These are phyloP conservation scores for Dactylellina haptotyla DNA, from an alignment of 2,329 filamentous ascomycete genomes.

Conservation along the genomic window DNA sequence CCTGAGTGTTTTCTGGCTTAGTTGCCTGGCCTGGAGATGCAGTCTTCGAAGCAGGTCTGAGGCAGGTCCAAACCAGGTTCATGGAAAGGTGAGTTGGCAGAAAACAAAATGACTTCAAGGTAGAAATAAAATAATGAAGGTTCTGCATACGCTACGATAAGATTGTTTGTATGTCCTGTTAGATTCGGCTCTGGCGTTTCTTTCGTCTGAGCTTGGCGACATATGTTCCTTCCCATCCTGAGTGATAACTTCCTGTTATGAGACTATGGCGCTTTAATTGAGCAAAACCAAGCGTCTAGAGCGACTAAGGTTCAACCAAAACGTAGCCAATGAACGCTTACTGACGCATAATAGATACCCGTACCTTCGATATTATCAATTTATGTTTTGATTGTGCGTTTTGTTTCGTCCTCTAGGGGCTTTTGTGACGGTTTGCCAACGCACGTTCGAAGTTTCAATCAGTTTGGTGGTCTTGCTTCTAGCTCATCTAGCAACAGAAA, in stretches of 20 bases:
- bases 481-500: too few species aligned
- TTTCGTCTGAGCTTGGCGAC: conserved; percentile 43
- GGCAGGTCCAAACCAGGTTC: not conserved
- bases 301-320: conserved; percentile 22
- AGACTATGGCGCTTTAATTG: conserved; percentile 39
- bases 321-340: not conserved
- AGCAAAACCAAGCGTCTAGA: conserved; percentile 43
- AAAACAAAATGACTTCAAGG: too few species aligned
- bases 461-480: too few species aligned
- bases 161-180: conserved; percentile 21
- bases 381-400: conserved; percentile 11
- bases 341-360: not conserved
- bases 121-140: too few species aligned
- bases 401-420: too few species aligned
- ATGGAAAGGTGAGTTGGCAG: too few species aligned
- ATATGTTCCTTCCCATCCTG: conserved; percentile 43
- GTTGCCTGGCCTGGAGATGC: conserved; percentile 18
- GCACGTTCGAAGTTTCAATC: too few species aligned
- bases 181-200: conserved; percentile 38
- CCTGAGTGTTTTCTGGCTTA: not conserved
- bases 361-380: not conserved
- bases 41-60: conserved; percentile 6
- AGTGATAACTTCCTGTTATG: conserved; percentile 40
- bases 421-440: too few species aligned
- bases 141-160: conserved; percentile 33